phyloP scores from a whole-genome alignment of 192 early-diverging fungal genomes.

The Coemansia sp. region DNA sequence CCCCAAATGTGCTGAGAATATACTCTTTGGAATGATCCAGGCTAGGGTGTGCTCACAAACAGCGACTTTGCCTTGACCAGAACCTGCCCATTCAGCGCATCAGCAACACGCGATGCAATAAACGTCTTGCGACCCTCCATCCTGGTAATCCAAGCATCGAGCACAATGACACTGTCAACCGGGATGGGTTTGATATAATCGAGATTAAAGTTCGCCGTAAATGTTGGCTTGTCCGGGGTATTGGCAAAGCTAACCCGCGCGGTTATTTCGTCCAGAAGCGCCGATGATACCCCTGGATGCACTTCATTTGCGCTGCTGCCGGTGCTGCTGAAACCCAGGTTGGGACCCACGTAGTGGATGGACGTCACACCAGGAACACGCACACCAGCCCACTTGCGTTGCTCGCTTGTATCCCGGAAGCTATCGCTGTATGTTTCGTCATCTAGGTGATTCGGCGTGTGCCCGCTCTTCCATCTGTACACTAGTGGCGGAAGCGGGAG shows the following conservation, averaged over 20 bases:
- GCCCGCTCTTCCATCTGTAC: conserved; percentile 23
- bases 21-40: neutral
- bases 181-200: conserved; percentile 27
- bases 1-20: too few species aligned
- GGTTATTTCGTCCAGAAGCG: conserved; percentile 40
- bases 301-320: neutral
- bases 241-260: conserved; percentile 35
- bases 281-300: conserved; percentile 30
- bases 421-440: conserved; percentile 5
- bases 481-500: conserved; percentile 26
- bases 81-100: conserved; percentile 24
- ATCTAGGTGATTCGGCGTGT: conserved; percentile 24
- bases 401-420: conserved; percentile 9
- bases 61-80: conserved; percentile 29
- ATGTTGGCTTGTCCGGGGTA: conserved; percentile 20
- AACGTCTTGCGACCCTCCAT: conserved; percentile 42
- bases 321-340: conserved; percentile 17
- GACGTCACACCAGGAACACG: conserved; percentile 30
- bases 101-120: conserved; percentile 24
- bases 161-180: conserved; percentile 22
- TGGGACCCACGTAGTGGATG: conserved; percentile 32
- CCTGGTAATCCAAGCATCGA: conserved; percentile 43
- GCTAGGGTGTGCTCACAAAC: conserved; percentile 28
- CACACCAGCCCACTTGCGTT: neutral
- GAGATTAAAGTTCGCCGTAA: conserved; percentile 48